These are phyloP conservation scores for Trichophyton benhamiae DNA, from an alignment of 2,329 filamentous ascomycete species.

Conservation along the genomic window DNA sequence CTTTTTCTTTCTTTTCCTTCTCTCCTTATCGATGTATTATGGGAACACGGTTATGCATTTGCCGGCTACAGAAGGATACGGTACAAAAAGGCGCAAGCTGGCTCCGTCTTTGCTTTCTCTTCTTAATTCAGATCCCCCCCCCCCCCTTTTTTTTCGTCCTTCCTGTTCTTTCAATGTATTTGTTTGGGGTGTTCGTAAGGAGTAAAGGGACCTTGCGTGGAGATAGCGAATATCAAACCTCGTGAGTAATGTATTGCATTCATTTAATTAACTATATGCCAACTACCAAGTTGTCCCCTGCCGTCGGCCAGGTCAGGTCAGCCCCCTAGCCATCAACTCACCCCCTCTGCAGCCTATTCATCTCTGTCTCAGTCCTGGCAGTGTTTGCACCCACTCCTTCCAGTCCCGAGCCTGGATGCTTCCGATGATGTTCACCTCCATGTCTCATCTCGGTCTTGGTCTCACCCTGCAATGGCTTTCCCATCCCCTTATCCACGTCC, in stretches of 20 bases:
- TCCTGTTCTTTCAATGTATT: not conserved
- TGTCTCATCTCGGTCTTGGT: conserved; percentile 37
- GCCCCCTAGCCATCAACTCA: not conserved
- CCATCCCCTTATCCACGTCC: conserved; percentile 43
- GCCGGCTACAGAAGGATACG: conserved; percentile 1
- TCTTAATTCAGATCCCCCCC: not conserved
- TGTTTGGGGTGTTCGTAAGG: not conserved
- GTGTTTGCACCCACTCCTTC: conserved; percentile 32
- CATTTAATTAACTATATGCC: not conserved
- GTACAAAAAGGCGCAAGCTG: not conserved
- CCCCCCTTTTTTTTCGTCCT: not conserved
- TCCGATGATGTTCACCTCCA: conserved; percentile 33
- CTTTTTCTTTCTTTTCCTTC: not conserved
- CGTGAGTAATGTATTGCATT: not conserved
- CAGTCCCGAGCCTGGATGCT: conserved; percentile 31
- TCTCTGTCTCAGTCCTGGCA: not conserved
- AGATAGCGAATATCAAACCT: not conserved
- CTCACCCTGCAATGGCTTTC: conserved; percentile 41
- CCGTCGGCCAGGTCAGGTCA: no score
- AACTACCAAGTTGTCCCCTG: not conserved
- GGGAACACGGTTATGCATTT: not conserved
- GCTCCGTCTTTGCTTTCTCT: not conserved
- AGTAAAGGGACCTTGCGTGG: not conserved
- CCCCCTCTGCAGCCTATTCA: not conserved
- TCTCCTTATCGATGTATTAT: conserved; percentile 2